A percentile compares a stretch with the other conserved stretches of the same genome.
Conservation (phyloP, 2,329 filamentous ascomycete species). For the Didymella glomerata region DNA sequence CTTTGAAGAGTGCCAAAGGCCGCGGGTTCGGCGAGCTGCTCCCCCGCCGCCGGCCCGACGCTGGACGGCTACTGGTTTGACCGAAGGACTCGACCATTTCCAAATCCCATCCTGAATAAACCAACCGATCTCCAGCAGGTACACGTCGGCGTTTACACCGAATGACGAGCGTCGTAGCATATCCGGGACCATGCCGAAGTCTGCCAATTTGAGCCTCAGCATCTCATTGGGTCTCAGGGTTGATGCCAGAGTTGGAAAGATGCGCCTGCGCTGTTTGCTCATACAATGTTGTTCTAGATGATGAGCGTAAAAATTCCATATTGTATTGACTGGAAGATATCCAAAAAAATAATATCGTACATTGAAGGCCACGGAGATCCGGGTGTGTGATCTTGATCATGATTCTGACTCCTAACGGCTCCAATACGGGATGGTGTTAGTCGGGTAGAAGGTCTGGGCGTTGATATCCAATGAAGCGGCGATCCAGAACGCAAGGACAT, state of each 20-base stretch:
- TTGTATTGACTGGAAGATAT: neutral
- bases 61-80: neutral
- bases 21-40: constrained; percentile 2
- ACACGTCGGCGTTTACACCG: neutral
- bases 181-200: neutral
- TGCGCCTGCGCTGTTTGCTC: neutral
- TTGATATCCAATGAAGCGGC: neutral
- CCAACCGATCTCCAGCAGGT: neutral
- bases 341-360: neutral
- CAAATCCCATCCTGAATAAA: neutral
- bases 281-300: neutral
- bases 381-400: neutral
- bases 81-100: neutral
- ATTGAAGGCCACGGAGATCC: neutral
- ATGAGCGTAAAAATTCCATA: neutral
- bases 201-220: neutral
- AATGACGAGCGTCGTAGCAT: neutral
- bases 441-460: neutral
- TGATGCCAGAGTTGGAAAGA: neutral
- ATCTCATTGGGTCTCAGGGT: neutral
- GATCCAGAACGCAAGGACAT: neutral
- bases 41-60: constrained; percentile 1
- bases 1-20: constrained; percentile 8
- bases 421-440: neutral
- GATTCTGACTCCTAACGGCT: neutral